Conservation (phyloP, 352 stramenopile genomes). For the Thalassiosira sp. region DNA sequence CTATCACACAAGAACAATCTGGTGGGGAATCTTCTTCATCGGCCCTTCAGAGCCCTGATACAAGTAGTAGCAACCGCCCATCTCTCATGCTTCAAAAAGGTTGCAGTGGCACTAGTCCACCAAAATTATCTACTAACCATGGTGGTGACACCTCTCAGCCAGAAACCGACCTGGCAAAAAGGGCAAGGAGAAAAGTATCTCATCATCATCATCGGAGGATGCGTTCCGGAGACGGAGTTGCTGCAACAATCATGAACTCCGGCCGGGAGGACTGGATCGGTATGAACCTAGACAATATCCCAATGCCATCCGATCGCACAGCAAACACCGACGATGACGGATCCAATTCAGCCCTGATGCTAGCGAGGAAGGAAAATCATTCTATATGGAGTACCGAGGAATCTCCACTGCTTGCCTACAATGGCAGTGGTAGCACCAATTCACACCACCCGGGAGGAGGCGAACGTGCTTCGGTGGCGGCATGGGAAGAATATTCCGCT, state of each 20-base stretch:
- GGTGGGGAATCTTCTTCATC: slow-evolving; percentile 8
- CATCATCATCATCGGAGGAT: slow-evolving; percentile 42
- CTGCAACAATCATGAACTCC: slow-evolving; percentile 48
- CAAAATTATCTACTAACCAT: neutral
- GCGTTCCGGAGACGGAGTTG: slow-evolving; percentile 55
- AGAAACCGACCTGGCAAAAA: neutral
- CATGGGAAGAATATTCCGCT: too few species aligned
- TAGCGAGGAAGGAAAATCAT: slow-evolving; percentile 6
- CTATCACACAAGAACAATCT: slow-evolving; percentile 16
- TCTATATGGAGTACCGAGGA: slow-evolving; percentile 1
- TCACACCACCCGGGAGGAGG: slow-evolving; percentile 9
- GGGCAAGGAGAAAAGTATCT: neutral
- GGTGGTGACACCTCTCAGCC: slow-evolving; percentile 1
- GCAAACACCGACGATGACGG: slow-evolving; percentile 50
- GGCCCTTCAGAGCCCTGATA: neutral
- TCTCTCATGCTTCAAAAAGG: slow-evolving; percentile 1
- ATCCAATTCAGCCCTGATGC: slow-evolving; percentile 6
- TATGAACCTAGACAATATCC: slow-evolving; percentile 63
- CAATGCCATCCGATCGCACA: slow-evolving; percentile 29
- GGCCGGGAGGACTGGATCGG: slow-evolving; percentile 63
- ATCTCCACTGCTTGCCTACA: neutral
- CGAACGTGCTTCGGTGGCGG: too few species aligned
- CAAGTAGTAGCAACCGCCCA: neutral
- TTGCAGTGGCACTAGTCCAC: neutral
- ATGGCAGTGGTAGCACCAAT: neutral